Percentiles rank a stretch among this genome's conserved stretches.
Conservation (phyloP, 257 asterid species). For the Ophiorrhiza pumila region DNA sequence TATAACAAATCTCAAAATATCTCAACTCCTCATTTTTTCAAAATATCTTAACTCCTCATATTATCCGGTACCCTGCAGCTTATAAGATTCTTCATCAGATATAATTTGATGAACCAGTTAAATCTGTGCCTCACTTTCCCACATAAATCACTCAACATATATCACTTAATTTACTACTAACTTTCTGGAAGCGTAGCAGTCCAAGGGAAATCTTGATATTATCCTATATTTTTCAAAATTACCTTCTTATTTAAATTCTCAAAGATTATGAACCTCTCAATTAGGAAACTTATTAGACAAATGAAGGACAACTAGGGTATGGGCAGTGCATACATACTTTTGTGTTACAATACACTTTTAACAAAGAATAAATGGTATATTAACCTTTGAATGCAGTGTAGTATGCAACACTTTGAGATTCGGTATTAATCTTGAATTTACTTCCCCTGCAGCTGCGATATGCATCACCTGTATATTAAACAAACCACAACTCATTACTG, state of each 20-base stretch:
- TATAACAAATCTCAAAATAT: too few relatives aligned
- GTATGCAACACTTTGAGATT: conserved; percentile 81
- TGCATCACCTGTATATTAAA: conserved; percentile 78
- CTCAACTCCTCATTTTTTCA: too few relatives aligned
- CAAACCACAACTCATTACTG: conserved; percentile 7
- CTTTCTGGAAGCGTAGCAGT: too few relatives aligned
- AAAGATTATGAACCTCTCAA: not conserved
- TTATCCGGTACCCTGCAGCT: too few relatives aligned
- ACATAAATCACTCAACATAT: too few relatives aligned
- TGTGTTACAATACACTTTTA: not conserved
- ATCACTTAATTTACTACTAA: too few relatives aligned
- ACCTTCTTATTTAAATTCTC: not conserved
- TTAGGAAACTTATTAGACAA: not conserved
- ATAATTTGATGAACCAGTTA: too few relatives aligned
- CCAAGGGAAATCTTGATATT: not conserved
- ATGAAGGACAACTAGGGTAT: not conserved
- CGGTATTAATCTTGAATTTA: conserved; percentile 75
- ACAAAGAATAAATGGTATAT: not conserved
- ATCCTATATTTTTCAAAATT: not conserved
- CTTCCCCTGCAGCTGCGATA: conserved; percentile 92
- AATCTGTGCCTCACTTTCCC: too few relatives aligned
- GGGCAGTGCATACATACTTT: not conserved
- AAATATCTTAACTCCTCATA: too few relatives aligned
- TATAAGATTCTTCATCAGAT: too few relatives aligned
- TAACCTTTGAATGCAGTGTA: conserved; percentile 77